Conservation (phyloP, 805 yeast genomes). For the Hanseniaspora lindneri region DNA sequence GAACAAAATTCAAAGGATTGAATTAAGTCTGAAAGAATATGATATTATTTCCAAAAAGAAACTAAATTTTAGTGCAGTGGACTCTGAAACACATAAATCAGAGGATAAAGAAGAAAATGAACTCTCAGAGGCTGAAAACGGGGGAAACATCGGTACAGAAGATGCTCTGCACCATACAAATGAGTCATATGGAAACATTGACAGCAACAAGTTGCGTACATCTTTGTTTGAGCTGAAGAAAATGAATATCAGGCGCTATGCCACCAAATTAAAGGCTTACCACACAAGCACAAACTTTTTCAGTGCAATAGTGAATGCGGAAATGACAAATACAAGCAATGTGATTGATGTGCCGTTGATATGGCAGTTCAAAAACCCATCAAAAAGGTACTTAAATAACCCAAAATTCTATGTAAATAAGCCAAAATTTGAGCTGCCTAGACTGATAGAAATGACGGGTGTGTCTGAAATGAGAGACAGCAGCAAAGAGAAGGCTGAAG, state of each 20-base stretch:
- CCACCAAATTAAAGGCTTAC: slow-evolving; percentile 2
- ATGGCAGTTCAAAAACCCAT: slow-evolving; percentile 6
- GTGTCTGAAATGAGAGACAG: not conserved
- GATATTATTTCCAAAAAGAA: not conserved
- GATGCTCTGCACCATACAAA: no score
- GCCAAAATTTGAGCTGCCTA: not conserved
- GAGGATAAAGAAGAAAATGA: not conserved
- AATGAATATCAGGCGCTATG: slow-evolving; percentile 8
- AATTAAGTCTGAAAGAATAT: not conserved
- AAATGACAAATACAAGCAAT: not conserved
- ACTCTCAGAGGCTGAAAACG: not conserved
- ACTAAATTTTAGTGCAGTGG: not conserved
- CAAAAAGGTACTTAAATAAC: slow-evolving; percentile 1
- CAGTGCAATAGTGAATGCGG: slow-evolving; percentile 1
- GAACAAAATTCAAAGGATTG: no score
- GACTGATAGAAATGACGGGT: slow-evolving; percentile 1
- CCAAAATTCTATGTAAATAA: slow-evolving; percentile 1
- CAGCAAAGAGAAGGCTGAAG: not conserved
- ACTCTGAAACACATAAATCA: no score
- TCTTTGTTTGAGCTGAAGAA: slow-evolving; percentile 7
- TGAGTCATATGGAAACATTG: slow-evolving; percentile 1
- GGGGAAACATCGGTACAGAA: no score
- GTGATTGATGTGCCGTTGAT: slow-evolving; percentile 2
- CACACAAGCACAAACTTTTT: slow-evolving; percentile 12
- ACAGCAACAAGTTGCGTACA: slow-evolving; percentile 13